Evolutionary conservation across 179 eudicot genomes (phyloP), one percentile per base, ranked within the genome.

Genomic region (Nepenthes alata): DNA sequence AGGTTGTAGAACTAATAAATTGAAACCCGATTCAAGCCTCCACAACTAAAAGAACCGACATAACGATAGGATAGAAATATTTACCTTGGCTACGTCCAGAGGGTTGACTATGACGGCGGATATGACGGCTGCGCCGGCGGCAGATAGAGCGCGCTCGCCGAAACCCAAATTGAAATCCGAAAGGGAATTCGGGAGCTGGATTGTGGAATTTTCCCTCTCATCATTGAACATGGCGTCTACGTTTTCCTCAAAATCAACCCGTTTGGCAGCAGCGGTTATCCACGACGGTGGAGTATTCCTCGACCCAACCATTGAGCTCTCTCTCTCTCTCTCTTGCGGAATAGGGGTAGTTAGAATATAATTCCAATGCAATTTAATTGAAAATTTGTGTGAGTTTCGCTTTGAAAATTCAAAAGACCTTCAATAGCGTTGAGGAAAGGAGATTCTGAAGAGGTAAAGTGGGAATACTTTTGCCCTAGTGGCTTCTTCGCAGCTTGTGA

Each of bases 81-180:
- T 4, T 5, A 91, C 96, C 91, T 91, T 91, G 50, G 79, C 98
- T 60, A 91, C 95, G 37, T 91, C 98, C 51, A 91, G 98, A 58
- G 98, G 98, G 64, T 91, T 91, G 34, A 88, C 95, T 61, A 91
- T 70, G 69, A 86, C 16, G 55, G 98, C 98, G 47, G 98, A 88
- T 56, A 91, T 65, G 41, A 88, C 59, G 41, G 97, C 91, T 61
- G 97, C 96, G 34, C 88, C 89, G 16, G 83, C 87, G 36, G 96
- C 98, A 6, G 96, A 80, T 52, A 88, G 41, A 0, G 90, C 76
- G 45, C 96, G 75, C 58, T 88, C 89, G 0, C 39, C 65, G 3
- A 83, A 68, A 45, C 90, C 69, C 67, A 86, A 67, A 12, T 74
- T 60, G 36, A 75, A 37, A 69, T 81, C 87, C 3, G 81, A 49